These are phyloP conservation scores for Berkeleyomyces basicola DNA, from an alignment of 2,329 filamentous ascomycete genomes.

Conservation along the genomic window DNA sequence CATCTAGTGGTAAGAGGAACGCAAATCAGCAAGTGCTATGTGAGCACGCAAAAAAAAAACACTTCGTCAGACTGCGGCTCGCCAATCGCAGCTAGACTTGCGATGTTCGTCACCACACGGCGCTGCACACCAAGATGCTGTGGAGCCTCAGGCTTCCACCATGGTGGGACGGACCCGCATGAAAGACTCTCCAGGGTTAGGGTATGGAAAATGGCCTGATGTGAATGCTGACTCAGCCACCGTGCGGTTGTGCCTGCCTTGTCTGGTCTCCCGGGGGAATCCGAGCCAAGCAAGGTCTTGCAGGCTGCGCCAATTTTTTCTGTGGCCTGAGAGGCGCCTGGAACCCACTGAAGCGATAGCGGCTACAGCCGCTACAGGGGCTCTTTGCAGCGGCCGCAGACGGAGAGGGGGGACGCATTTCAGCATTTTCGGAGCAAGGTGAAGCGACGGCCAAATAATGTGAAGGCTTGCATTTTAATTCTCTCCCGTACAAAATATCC, in stretches of 20 bases:
- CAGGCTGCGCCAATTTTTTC: background rate
- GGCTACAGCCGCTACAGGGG: background rate
- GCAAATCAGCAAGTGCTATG: background rate
- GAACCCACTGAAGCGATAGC: background rate
- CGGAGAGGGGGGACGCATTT: background rate
- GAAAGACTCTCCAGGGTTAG: background rate
- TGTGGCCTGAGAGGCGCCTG: background rate
- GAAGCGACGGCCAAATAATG: background rate
- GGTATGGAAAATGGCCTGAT: background rate
- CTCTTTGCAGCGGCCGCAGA: background rate
- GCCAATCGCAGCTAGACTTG: background rate
- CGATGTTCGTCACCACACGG: background rate
- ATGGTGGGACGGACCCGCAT: background rate
- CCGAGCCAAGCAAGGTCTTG: constrained; percentile 6
- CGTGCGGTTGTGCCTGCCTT: constrained; percentile 10
- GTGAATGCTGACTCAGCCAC: background rate
- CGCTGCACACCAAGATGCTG: background rate
- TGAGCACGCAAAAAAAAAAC: background rate
- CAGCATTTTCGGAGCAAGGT: background rate
- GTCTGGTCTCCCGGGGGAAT: constrained; percentile 12
- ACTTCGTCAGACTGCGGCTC: background rate
- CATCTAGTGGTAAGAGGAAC: background rate
- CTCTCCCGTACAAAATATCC: background rate
- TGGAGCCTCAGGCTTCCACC: background rate
- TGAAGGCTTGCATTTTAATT: background rate